A percentile compares a stretch with the other conserved stretches of the same genome.
phyloP scores from a whole-genome alignment of 2,329 filamentous ascomycete species.

The Aspergillus pseudotamarii region DNA sequence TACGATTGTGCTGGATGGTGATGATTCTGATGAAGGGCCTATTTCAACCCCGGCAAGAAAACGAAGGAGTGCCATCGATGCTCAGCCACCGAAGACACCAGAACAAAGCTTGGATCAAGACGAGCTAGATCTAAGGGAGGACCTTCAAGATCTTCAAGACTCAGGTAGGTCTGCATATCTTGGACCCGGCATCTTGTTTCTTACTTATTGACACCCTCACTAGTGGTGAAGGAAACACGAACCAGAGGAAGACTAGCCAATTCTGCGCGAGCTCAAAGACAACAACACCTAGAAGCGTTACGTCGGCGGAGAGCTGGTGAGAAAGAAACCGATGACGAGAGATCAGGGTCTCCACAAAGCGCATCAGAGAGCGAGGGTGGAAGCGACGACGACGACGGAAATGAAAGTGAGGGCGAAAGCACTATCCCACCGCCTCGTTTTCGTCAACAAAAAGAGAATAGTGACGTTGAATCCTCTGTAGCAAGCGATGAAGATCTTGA shows the following conservation, averaged over 20 bases:
- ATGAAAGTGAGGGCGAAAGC: slow-evolving; percentile 18
- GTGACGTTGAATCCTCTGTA: slow-evolving; percentile 34
- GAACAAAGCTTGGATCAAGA: slow-evolving; percentile 32
- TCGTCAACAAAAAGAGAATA: slow-evolving; percentile 26
- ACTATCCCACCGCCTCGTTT: slow-evolving; percentile 22
- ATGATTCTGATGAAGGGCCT: slow-evolving; percentile 34
- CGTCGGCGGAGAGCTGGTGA: slow-evolving; percentile 47
- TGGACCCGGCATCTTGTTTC: not conserved
- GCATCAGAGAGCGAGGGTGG: slow-evolving; percentile 29
- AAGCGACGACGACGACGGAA: slow-evolving; percentile 16
- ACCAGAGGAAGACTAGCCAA: slow-evolving; percentile 45
- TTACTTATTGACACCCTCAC: not conserved
- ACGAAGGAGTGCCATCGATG: slow-evolving; percentile 18
- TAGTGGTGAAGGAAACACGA: slow-evolving; percentile 41
- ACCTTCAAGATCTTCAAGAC: slow-evolving; percentile 48
- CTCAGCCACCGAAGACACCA: slow-evolving; percentile 27
- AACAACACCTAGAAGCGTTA: slow-evolving; percentile 47
- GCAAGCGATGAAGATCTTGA: slow-evolving; percentile 51
- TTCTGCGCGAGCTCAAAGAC: slow-evolving; percentile 42
- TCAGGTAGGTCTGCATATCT: slow-evolving; percentile 36
- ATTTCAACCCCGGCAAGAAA: slow-evolving; percentile 33
- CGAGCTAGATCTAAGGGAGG: slow-evolving; percentile 47
- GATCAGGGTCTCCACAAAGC: slow-evolving; percentile 19
- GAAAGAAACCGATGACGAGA: slow-evolving; percentile 33
- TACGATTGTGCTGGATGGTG: slow-evolving; percentile 30